phyloP scores from a whole-genome alignment of 805 yeast genomes.

The Ogataea nonfermentans region DNA sequence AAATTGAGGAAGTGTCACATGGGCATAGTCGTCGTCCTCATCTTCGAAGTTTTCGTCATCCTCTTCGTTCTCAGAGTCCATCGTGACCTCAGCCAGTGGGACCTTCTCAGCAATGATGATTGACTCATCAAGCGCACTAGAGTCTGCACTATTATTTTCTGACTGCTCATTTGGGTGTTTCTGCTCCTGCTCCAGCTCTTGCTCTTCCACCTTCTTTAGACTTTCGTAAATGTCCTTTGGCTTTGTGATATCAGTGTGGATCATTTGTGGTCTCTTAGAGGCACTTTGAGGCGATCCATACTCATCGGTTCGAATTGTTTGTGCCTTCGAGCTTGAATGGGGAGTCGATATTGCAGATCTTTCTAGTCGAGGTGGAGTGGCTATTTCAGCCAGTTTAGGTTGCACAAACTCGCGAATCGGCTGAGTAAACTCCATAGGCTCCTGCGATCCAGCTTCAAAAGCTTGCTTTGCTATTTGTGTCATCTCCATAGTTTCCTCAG shows the following conservation, averaged over 20 bases:
- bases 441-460: background rate
- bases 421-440: slow-evolving; percentile 21
- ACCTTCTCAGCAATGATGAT: slow-evolving; percentile 28
- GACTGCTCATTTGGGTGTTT: background rate
- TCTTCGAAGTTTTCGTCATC: slow-evolving; percentile 23
- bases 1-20: slow-evolving; percentile 28
- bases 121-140: slow-evolving; percentile 20
- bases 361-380: slow-evolving; percentile 12
- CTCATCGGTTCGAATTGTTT: slow-evolving; percentile 20
- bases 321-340: slow-evolving; percentile 17
- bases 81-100: slow-evolving; percentile 33
- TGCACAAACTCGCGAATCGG: slow-evolving; percentile 6
- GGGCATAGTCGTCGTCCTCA: slow-evolving; percentile 29
- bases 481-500: slow-evolving; percentile 7
- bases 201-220: slow-evolving; percentile 1
- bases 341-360: slow-evolving; percentile 11
- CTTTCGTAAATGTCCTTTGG: slow-evolving; percentile 7
- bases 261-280: slow-evolving; percentile 8
- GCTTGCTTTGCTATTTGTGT: background rate
- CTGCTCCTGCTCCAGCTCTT: slow-evolving; percentile 3
- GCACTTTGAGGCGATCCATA: slow-evolving; percentile 25
- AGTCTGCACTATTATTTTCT: slow-evolving; percentile 11
- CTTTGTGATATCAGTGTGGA: slow-evolving; percentile 5
- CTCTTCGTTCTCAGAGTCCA: slow-evolving; percentile 19
- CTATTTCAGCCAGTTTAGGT: slow-evolving; percentile 1